A percentile compares a stretch with the other conserved stretches of the same genome.
These are phyloP conservation scores for Tylopilus subfusipes DNA, from an alignment of 768 basidiomycete species.

Conservation along the genomic window DNA sequence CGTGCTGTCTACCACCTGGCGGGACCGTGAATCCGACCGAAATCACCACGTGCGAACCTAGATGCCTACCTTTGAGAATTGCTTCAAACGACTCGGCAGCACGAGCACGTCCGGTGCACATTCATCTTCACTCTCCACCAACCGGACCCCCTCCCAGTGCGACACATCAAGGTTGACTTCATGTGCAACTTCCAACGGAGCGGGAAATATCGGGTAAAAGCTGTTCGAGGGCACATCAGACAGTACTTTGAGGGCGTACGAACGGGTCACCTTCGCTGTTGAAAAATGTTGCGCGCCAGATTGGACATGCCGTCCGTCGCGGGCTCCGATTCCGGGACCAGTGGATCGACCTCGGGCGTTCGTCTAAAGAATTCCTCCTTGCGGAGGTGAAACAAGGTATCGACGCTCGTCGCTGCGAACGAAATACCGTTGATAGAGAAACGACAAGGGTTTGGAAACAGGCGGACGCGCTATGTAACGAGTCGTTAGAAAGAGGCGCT, in stretches of 20 bases:
- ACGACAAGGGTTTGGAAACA: slow-evolving; percentile 82
- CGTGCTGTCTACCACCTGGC: slow-evolving; percentile 72
- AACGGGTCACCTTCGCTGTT: slow-evolving; percentile 72
- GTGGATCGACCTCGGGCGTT: slow-evolving; percentile 57
- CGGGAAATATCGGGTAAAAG: slow-evolving; percentile 94
- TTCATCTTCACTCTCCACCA: slow-evolving; percentile 35
- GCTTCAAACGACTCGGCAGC: slow-evolving; percentile 82
- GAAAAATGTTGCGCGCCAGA: slow-evolving; percentile 73
- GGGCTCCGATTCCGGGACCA: slow-evolving; percentile 41
- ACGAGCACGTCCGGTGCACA: slow-evolving; percentile 81
- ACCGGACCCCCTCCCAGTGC: slow-evolving; percentile 54
- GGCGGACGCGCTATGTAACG: slow-evolving; percentile 57
- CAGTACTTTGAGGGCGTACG: not conserved
- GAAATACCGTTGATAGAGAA: slow-evolving; percentile 83
- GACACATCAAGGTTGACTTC: slow-evolving; percentile 91
- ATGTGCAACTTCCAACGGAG: slow-evolving; percentile 63
- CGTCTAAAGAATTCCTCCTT: slow-evolving; percentile 77
- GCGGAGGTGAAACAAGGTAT: slow-evolving; percentile 84
- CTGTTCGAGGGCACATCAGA: slow-evolving; percentile 37
- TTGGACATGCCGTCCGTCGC: slow-evolving; percentile 74
- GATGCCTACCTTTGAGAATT: slow-evolving; percentile 76
- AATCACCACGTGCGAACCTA: no score
- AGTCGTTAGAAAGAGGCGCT: not conserved
- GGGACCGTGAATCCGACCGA: not conserved
- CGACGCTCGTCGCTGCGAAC: slow-evolving; percentile 80